Evolutionary conservation across 1,284 basidiomycete species (phyloP).

Genomic region (Mycena citricolor): DNA sequence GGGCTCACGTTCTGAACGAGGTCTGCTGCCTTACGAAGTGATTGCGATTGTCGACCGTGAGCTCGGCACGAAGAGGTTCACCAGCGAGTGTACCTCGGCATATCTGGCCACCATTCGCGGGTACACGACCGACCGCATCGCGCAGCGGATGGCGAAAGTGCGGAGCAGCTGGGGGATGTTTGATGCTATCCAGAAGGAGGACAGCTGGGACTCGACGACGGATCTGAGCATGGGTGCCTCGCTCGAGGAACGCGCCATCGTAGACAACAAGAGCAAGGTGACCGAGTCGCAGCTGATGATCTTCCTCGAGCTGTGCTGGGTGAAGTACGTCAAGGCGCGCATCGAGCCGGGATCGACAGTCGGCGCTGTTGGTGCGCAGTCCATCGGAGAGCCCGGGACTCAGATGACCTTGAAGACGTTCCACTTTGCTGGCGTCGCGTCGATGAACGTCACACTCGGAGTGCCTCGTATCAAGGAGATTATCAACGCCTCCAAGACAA

Average conservation of each 20-base stretch:
- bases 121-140: conserved; percentile 75
- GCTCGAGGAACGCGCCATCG: conserved; percentile 68
- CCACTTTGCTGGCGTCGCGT: conserved; percentile 99
- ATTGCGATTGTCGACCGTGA: conserved; percentile 70
- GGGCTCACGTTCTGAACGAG: conserved; percentile 54
- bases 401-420: conserved; percentile 99
- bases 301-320: conserved; percentile 89
- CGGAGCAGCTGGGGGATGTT: conserved; percentile 84
- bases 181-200: conserved; percentile 73
- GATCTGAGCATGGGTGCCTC: conserved; percentile 78
- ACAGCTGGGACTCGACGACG: conserved; percentile 78
- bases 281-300: conserved; percentile 76
- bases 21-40: conserved; percentile 89
- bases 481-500: conserved; percentile 96
- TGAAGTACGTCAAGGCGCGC: conserved; percentile 89
- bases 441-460: conserved; percentile 99
- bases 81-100: conserved; percentile 70
- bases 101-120: conserved; percentile 77
- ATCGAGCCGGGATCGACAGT: conserved; percentile 98
- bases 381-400: conserved; percentile 98
- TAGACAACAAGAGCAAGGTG: conserved; percentile 91
- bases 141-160: conserved; percentile 64
- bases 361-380: conserved; percentile 97
- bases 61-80: conserved; percentile 60
- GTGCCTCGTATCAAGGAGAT: conserved; percentile 99